Evolutionary conservation across 352 stramenopile genomes (phyloP), one percentile per base, ranked within the genome.

Genomic region (Aphanomyces cochlioides): DNA sequence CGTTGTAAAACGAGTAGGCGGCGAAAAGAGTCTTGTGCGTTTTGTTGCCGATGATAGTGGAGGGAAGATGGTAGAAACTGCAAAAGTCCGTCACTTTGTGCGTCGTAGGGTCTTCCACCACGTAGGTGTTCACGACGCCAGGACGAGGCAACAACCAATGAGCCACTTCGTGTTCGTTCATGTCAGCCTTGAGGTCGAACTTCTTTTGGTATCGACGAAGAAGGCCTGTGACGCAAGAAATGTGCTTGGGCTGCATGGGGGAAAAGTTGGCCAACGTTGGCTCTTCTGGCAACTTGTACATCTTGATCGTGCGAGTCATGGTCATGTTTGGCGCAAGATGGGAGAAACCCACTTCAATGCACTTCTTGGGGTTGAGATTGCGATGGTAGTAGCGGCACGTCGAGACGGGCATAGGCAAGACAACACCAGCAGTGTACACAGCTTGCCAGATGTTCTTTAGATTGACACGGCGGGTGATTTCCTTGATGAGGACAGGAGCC

Each of bases 1-100:
- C 88, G 79, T 99, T 99, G 84, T 99, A 99, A 74, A 98, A 99
- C 64, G 91, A 97, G 80, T 99, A 99, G n/a, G 93, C 97, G 1
- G 97, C 97, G 76, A 92, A 89, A n/a, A 99, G 85, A 50, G 87
- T 97, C 43, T 89, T 85, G 82, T 99, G 90, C 79, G 98, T 98
- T 38, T 87, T 73, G 78, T 99, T 87, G 56, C 92, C 88, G 40
- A 99, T 90, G 67, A 99, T 92, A 0, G 95, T 97, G 21, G 90
- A 98, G 47, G 96, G 95, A 63, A 99, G 76, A 76, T 99, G 96
- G 84, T 99, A 99, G 73, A 98, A 99, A 79, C 86, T 93, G 60
- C 87, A 94, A 50, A 99, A 88, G 78, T 99, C 96, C 37, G 90
- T 98, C 61, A 99, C 74, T 41, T 89, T 79, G 68, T 90, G 77